Conservation (phyloP, 2,329 filamentous ascomycete species). For the Dactylonectria macrodidyma region DNA sequence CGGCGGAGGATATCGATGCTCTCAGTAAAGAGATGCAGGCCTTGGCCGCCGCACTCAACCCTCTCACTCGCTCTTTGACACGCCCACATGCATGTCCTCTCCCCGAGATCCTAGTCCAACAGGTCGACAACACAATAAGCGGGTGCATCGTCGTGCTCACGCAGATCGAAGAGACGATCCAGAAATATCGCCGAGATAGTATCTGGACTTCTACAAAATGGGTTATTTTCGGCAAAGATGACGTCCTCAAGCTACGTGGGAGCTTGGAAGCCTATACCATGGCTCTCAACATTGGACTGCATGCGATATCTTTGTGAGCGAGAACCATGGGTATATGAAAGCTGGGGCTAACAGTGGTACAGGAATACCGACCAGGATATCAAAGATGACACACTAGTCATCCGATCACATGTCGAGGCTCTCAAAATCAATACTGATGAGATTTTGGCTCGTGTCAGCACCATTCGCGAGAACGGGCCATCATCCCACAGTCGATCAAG, state of each 20-base stretch:
- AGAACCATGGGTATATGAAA: not conserved
- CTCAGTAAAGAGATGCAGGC: conserved; percentile 6
- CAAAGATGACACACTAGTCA: conserved; percentile 7
- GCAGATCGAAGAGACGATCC: conserved; percentile 7
- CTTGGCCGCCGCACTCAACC: not conserved
- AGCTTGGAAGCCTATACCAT: conserved; percentile 14
- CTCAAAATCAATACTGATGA: conserved; percentile 14
- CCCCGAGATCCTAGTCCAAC: conserved; percentile 5
- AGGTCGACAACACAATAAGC: conserved; percentile 6
- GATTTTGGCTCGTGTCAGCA: conserved; percentile 9
- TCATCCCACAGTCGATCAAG: not conserved
- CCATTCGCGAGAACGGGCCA: conserved; percentile 1
- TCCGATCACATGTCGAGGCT: not conserved
- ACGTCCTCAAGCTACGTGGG: conserved; percentile 1
- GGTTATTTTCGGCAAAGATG: conserved; percentile 12
- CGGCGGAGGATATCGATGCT: not conserved
- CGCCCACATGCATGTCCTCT: not conserved
- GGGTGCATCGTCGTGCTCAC: conserved; percentile 6
- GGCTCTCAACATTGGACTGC: conserved; percentile 14
- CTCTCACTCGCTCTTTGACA: conserved; percentile 2
- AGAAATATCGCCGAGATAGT: conserved; percentile 9
- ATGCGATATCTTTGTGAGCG: conserved; percentile 15
- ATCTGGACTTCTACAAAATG: conserved; percentile 19
- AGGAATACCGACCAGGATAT: not conserved
- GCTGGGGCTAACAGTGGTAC: not conserved